Evolutionary conservation across 257 asterid genomes (phyloP).

Genomic region (Lithospermum erythrorhizon): DNA sequence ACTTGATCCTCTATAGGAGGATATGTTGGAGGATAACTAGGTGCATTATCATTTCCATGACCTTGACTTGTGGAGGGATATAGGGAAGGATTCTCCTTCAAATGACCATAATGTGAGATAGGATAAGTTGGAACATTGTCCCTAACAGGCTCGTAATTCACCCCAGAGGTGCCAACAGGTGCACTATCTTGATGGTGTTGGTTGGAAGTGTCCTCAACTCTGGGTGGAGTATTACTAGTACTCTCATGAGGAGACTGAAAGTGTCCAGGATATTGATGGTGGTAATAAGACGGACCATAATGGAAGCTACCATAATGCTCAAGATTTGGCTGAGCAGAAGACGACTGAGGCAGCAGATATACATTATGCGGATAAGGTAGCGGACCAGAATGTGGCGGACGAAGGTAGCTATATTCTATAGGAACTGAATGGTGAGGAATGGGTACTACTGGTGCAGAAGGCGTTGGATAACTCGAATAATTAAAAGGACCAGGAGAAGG

Average conservation of each 20-base stretch:
- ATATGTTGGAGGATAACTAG: slow-evolving; percentile 37
- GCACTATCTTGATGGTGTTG: slow-evolving; percentile 33
- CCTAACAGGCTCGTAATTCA: too few relatives aligned
- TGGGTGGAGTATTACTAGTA: slow-evolving; percentile 32
- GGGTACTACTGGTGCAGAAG: slow-evolving; percentile 7
- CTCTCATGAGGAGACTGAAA: slow-evolving; percentile 27
- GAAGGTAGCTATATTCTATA: slow-evolving; percentile 20
- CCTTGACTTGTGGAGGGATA: too few relatives aligned
- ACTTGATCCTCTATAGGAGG: slow-evolving; percentile 64
- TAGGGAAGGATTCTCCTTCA: too few relatives aligned
- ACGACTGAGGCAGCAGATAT: slow-evolving; percentile 34
- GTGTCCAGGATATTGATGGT: slow-evolving; percentile 37
- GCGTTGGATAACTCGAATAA: too few relatives aligned
- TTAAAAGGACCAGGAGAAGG: too few relatives aligned
- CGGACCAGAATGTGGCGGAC: slow-evolving; percentile 33
- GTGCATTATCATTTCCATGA: slow-evolving; percentile 18
- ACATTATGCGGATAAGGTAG: slow-evolving; percentile 37
- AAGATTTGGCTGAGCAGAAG: slow-evolving; percentile 18
- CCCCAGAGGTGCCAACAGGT: too few relatives aligned
- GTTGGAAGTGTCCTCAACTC: slow-evolving; percentile 18
- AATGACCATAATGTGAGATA: slow-evolving; percentile 13
- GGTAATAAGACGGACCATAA: slow-evolving; percentile 27
- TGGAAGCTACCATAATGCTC: slow-evolving; percentile 33
- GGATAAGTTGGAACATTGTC: neutral
- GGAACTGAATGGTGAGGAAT: slow-evolving; percentile 12